A percentile compares a stretch with the other conserved stretches of the same genome.
These are phyloP conservation scores for Tetradesmus obliquus DNA, from an alignment of 139 green algal genomes.

Conservation along the genomic window DNA sequence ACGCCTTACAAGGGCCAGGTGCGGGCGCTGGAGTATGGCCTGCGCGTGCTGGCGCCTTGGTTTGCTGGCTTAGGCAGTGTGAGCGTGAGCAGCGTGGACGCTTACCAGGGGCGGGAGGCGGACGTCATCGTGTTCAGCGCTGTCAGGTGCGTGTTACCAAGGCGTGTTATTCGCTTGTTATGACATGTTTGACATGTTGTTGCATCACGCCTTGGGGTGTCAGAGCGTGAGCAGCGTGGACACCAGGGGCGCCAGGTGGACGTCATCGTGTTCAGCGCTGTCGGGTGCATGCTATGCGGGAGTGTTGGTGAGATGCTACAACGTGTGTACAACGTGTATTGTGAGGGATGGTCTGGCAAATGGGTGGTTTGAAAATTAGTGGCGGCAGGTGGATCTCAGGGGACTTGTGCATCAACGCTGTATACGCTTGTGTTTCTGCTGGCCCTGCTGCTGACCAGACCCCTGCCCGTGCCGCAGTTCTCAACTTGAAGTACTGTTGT, in stretches of 20 bases:
- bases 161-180: background rate
- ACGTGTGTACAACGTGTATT: slow-evolving; percentile 34
- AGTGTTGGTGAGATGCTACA: background rate
- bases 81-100: slow-evolving; percentile 64
- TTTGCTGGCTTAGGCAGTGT: slow-evolving; percentile 2
- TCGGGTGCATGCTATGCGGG: slow-evolving; percentile 8
- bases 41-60: slow-evolving; percentile 35
- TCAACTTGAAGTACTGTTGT: background rate
- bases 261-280: slow-evolving; percentile 77
- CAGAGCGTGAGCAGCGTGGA: slow-evolving; percentile 64
- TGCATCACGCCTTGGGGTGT: background rate
- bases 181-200: too few species aligned
- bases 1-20: slow-evolving; percentile 86
- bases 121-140: slow-evolving; percentile 84
- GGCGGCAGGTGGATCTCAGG: slow-evolving; percentile 80
- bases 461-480: background rate
- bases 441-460: background rate
- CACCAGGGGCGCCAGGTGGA: slow-evolving; percentile 87
- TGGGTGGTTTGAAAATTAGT: slow-evolving; percentile 74
- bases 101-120: slow-evolving; percentile 84
- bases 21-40: slow-evolving; percentile 45
- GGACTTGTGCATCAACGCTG: too few species aligned
- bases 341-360: too few species aligned
- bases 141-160: slow-evolving; percentile 16
- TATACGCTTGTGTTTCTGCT: too few species aligned